phyloP scores from a whole-genome alignment of 306 rosid species.

The Vicia faba region DNA sequence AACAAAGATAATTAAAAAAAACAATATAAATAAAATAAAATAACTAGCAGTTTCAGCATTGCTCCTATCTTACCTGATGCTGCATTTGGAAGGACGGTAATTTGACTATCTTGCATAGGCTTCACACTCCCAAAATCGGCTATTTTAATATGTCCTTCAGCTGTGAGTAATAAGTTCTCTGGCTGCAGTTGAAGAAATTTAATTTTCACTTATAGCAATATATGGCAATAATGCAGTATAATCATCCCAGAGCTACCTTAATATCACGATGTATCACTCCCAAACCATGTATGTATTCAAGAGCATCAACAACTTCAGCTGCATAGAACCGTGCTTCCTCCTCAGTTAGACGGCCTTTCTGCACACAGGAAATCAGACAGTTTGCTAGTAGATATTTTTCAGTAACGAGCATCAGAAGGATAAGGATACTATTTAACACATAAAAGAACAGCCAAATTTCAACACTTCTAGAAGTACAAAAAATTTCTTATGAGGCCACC shows the following conservation, averaged over 20 bases:
- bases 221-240: slow-evolving; percentile 36
- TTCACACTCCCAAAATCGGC: slow-evolving; percentile 99
- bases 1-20: slow-evolving; percentile 34
- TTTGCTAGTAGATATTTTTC: slow-evolving; percentile 32
- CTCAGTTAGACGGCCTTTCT: slow-evolving; percentile 88
- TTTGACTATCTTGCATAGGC: slow-evolving; percentile 93
- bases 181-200: slow-evolving; percentile 68
- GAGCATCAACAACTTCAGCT: slow-evolving; percentile 97
- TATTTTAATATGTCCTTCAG: slow-evolving; percentile 89
- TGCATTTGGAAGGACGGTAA: slow-evolving; percentile 98
- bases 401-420: slow-evolving; percentile 25
- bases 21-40: slow-evolving; percentile 13
- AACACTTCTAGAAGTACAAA: slow-evolving; percentile 17
- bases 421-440: background rate
- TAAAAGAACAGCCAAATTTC: slow-evolving; percentile 13
- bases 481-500: background rate
- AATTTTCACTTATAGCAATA: slow-evolving; percentile 38
- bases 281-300: slow-evolving; percentile 89
- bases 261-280: slow-evolving; percentile 99
- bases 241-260: slow-evolving; percentile 63
- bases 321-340: slow-evolving; percentile 93
- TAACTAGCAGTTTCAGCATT: slow-evolving; percentile 1
- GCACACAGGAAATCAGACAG: slow-evolving; percentile 47
- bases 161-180: slow-evolving; percentile 89
- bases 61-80: slow-evolving; percentile 70